Base-by-base conservation (phyloP, 1,139 yeast genomes). In the Petasospora fabianii region DNA sequence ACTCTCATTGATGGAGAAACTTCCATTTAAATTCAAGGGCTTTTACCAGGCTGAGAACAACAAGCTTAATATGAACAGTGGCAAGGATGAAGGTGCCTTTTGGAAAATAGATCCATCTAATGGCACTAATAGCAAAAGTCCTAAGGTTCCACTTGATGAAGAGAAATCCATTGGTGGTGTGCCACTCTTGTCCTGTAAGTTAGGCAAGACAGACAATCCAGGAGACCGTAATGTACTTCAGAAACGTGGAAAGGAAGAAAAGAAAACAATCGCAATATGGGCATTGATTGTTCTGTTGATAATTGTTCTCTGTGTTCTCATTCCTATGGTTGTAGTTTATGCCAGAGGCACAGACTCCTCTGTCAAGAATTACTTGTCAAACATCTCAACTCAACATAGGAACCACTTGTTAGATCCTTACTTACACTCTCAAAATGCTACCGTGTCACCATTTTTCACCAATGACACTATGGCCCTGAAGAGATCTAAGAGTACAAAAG, bases 281-380 rank as follows among this genome's bases (percentile, higher is more conserved):
- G 27, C 41, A 10, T 38, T 55, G 12, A 41, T 50, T 18, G 43
- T 50, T 10, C 24, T 48, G 3, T 36, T 56, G 15, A 37, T 55
- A 32, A 40, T 43, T 3, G 17, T 48, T 4, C 13, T 55, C 3
- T 52, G 58, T 32, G 35, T 43, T 0, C 45, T 48, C 20, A 34
- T 51, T 29, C 60, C 60, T 1, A 35, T 53, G 12, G 21, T 50
- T 5, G 35, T 51, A 2, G 34, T 53, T 1, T 47, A 41, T 16
- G 36, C 50, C 9, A 46, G 54, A 35, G 60, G 60, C 3, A 47
- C 54, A 1, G 59, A 54, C 20, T 13, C 35, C 1, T 37, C 38
- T 11, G 50, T 49, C 3, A 31, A 30, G 16, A 43, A 27, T 2
- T 58, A 55, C 32, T 45, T 56, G 34, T 30, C 34, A 1, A 48